Base-by-base conservation (phyloP, 352 stramenopile species). In the Phytophthora europaea region DNA sequence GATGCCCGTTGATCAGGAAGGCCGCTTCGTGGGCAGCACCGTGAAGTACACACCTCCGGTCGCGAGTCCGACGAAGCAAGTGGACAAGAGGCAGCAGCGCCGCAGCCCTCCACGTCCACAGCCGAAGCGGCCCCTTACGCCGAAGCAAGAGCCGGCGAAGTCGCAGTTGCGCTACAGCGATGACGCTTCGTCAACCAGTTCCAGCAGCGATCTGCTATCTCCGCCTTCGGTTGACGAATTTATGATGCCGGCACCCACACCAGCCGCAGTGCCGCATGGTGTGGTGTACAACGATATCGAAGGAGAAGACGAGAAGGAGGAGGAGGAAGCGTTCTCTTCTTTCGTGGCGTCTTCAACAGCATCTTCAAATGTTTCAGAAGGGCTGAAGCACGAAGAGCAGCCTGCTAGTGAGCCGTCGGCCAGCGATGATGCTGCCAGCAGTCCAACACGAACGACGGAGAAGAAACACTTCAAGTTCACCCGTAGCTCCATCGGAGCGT, bases 1-100 rank as follows among this genome's bases (percentile, higher is more conserved):
- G 38, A 80, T 84, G 65, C 20, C 79, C 3, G 87, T 94, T 38
- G 89, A 92, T 67, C 89, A 86, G 65, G 85, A 92, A 59, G 88
- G 88, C 20, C 78, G 80, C 34, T 94, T 94, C 74, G 80, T 79
- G 18, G 73, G 67, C 31, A 79, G 69, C 20, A 65, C 48, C 13
- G 26, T 50, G 4, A 78, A 65, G 53, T 72, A 76, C 40, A 52
- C 40, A 23, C 56, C 54, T 51, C 56, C 57, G 7, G 26, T 65
- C 16, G 51, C 45, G 16, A 74, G 68, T 26, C 62, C 67, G 12
- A 66, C 47, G 16, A 73, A 70, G 68, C 54, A 61, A 23, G 55
- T 28, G 6, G 48, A 51, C 0, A 65, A 51, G 20, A 61, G 58
- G 18, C 65, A 26, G 7, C 38, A 81, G 7, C 40, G 22, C 57